Conservation (phyloP, 73 alveolate species). For the Strombidium stylifer region DNA sequence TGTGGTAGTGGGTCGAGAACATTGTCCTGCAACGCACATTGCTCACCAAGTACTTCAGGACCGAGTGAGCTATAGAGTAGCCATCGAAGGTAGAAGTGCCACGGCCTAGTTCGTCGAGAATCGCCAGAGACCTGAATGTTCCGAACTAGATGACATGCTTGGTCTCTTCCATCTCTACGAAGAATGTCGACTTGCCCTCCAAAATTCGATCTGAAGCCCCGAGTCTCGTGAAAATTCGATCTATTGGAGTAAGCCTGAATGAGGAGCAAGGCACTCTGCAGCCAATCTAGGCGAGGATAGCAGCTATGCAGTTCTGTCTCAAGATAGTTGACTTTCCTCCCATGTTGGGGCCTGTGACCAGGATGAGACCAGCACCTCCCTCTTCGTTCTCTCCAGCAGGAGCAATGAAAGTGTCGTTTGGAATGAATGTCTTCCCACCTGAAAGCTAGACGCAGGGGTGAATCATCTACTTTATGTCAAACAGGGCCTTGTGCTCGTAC, state of each 20-base stretch:
- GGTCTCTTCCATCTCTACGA: constrained; percentile 93
- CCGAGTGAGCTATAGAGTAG: constrained; percentile 88
- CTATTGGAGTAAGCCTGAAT: constrained; percentile 71
- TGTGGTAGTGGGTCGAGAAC: constrained; percentile 97
- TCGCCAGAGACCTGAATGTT: constrained; percentile 80
- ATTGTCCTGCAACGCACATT: constrained; percentile 73
- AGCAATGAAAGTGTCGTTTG: constrained; percentile 43
- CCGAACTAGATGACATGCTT: constrained; percentile 72
- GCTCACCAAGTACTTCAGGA: constrained; percentile 71
- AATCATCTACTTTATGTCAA: constrained; percentile 20
- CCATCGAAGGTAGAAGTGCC: constrained; percentile 97
- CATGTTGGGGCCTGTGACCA: constrained; percentile 98
- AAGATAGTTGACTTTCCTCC: constrained; percentile 96
- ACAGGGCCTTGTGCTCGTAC: constrained; percentile 29
- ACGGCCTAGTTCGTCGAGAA: constrained; percentile 92
- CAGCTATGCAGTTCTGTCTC: constrained; percentile 83
- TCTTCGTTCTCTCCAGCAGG: constrained; percentile 3
- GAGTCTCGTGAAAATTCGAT: constrained; percentile 87
- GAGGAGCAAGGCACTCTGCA: constrained; percentile 68
- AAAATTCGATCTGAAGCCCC: constrained; percentile 66
- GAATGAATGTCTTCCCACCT: constrained; percentile 28
- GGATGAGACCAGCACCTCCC: constrained; percentile 31
- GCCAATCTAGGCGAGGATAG: constrained; percentile 91
- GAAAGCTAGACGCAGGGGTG: constrained; percentile 47
- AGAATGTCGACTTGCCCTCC: constrained; percentile 93